Base-by-base conservation (phyloP, 257 asterid genomes). In the Coffea canephora region DNA sequence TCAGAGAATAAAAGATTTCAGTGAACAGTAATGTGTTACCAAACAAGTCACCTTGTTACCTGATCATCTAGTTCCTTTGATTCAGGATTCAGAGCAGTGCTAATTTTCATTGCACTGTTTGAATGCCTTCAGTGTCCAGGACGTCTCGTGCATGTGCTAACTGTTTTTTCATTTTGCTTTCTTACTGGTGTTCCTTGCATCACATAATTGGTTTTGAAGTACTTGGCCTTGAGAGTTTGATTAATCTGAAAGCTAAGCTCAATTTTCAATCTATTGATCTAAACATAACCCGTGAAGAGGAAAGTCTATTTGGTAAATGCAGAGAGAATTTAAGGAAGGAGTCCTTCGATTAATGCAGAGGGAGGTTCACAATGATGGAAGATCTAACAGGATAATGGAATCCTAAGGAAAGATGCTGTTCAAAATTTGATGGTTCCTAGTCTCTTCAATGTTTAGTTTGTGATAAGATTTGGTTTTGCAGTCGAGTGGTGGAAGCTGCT, bases 401-500 rank as follows among this genome's bases (percentile, higher is more conserved):
- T 75, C 31, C 39, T 52, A 25, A 68, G 52, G 14, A 41, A 31
- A 74, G 34, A 74, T 61, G 23, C 18, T 34, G n/a, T 11, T 12
- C 69, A 39, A 39, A n/a, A 39, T 14, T 34, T 52, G 55, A 54
- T 54, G 59, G 59, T 54, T 54, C 59, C 23, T 49, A 23, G 19
- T 66, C 49, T 15, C 25, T 76, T 10, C 43, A 62, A 61, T 73
- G 31, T 48, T 7, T 25, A 6, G 31, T 70, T 78, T 48, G 55
- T 57, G 72, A 8, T 55, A n/a, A n/a, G 23, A 46, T 25, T 64
- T 57, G 62, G 68, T 67, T 61, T 48, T 85, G 89, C 91, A 95
- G 99, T 75, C 94, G 95, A 79, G 98, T 95, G 14, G 92, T 85
- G 81, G 96, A 91, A 89, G 96, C 98, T 66, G 86, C 87, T 71